A percentile compares a stretch with the other conserved stretches of the same genome.
These are phyloP conservation scores for Pythium aphanidermatum DNA, from an alignment of 352 stramenopile genomes.

Conservation along the genomic window DNA sequence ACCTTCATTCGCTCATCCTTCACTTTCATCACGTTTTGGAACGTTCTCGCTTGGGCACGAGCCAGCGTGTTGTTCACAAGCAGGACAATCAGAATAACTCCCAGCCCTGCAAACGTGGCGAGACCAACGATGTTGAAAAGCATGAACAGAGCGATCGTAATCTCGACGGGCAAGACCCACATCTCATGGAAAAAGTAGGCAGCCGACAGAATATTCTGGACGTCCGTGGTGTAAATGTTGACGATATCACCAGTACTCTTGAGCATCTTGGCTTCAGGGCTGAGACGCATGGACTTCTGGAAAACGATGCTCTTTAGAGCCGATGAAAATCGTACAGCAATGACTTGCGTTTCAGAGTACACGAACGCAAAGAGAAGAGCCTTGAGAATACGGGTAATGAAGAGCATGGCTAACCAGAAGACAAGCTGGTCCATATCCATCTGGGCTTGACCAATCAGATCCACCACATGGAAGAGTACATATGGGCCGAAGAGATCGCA, in stretches of 20 bases:
- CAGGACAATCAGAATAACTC: constrained; percentile 32
- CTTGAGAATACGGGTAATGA: constrained; percentile 58
- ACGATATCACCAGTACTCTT: constrained; percentile 42
- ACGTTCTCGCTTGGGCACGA: constrained; percentile 22
- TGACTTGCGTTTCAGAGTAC: constrained; percentile 52
- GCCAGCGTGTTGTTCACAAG: constrained; percentile 39
- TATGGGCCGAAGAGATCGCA: constrained; percentile 57
- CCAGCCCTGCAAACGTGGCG: constrained; percentile 34
- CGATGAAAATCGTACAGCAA: constrained; percentile 52
- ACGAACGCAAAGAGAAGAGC: constrained; percentile 60
- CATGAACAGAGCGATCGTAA: constrained; percentile 41
- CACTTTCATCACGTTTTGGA: constrained; percentile 30
- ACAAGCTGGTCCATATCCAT: constrained; percentile 24
- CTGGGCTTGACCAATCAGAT: constrained; percentile 32
- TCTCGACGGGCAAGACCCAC: constrained; percentile 50
- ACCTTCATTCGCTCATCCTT: constrained; percentile 55
- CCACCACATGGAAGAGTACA: constrained; percentile 55
- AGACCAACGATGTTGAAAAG: constrained; percentile 48
- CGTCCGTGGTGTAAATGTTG: constrained; percentile 56
- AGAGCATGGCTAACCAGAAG: constrained; percentile 55
- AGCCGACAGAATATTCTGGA: constrained; percentile 51
- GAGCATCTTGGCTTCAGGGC: constrained; percentile 19
- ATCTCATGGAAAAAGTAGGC: constrained; percentile 67
- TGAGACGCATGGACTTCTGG: constrained; percentile 59
- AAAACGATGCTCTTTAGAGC: constrained; percentile 71